A percentile compares a stretch with the other conserved stretches of the same genome.
phyloP scores from a whole-genome alignment of 345 rosid species.

The Passiflora organensis region DNA sequence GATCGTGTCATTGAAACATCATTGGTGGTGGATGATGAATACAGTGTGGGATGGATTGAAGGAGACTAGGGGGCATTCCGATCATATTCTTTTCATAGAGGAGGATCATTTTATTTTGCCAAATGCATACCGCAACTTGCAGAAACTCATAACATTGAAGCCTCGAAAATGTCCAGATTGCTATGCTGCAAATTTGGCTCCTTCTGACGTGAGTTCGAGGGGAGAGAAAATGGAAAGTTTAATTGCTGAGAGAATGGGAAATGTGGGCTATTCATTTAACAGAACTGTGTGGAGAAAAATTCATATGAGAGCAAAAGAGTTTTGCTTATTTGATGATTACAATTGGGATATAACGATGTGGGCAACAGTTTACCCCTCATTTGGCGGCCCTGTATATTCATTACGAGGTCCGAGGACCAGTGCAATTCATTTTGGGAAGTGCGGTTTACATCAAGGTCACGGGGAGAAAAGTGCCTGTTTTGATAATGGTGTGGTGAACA shows the following conservation, averaged over 20 bases:
- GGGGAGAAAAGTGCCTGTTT: conserved; percentile 59
- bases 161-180: conserved; percentile 71
- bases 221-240: conserved; percentile 70
- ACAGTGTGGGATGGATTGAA: conserved; percentile 87
- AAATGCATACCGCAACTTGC: conserved; percentile 89
- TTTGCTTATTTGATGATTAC: conserved; percentile 91
- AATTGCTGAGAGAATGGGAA: conserved; percentile 95
- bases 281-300: conserved; percentile 80
- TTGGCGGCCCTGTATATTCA: conserved; percentile 79
- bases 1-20: conserved; percentile 94
- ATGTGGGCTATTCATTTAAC: conserved; percentile 82
- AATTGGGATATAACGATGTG: conserved; percentile 99
- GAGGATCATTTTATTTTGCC: conserved; percentile 96
- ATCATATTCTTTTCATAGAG: conserved; percentile 88
- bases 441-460: conserved; percentile 95
- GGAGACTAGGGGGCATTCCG: conserved; percentile 57
- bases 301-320: conserved; percentile 67
- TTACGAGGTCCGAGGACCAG: conserved; percentile 86
- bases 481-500: conserved; percentile 61
- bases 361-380: conserved; percentile 91
- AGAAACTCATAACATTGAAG: conserved; percentile 56
- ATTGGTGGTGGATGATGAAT: conserved; percentile 99
- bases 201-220: conserved; percentile 80
- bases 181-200: conserved; percentile 90
- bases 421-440: conserved; percentile 93